Base-by-base conservation (phyloP, 2,329 filamentous ascomycete species). In the Claviceps sp. region DNA sequence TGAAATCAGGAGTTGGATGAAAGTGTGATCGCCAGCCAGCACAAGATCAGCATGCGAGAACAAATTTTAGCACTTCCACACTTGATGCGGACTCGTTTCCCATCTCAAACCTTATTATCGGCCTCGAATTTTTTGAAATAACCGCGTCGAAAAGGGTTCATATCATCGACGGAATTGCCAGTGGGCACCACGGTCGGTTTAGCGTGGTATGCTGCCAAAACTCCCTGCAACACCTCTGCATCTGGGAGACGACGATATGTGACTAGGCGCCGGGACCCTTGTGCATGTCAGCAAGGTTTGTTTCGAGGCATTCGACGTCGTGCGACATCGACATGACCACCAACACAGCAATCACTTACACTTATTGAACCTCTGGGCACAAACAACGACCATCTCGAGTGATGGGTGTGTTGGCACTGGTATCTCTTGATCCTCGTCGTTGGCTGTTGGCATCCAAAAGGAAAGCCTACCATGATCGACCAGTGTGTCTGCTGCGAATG, bases 371-470 rank as follows among this genome's bases (percentile, higher is more conserved):
- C 78, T 75, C 65, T 98, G 93, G 6, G 86, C 81, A 62, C 89
- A 95, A 34, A 89, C 78, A 44, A 78, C 82, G 20, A 89, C 76
- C 24, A 91, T 70, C 60, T 85, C 78, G 14, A 98, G 70, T 53
- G 78, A 80, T 0, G 86, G 85, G 64, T 97, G 88, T 20, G 74
- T 76, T 0, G 91, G 91, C 14, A 91, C 77, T 0, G 80, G 74
- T 22, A 95, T 80, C 62, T 91, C 86, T 53, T 84, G 78, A 47
- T 88, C 78, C 60, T 88, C 79, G 58, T 88, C 79, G 62, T 88
- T 89, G 30, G 88, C 84, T 0, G 89, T 95, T 0, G 93, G 93
- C 87, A 97, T 95, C 93, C 93, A 98, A 73, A 98, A 94, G 7
- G 86, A 87, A 9, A 98, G 66, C 30, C 93, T 76, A 0, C 88